These are phyloP conservation scores for Globisporangium polare DNA, from an alignment of 352 stramenopile genomes.

Conservation along the genomic window DNA sequence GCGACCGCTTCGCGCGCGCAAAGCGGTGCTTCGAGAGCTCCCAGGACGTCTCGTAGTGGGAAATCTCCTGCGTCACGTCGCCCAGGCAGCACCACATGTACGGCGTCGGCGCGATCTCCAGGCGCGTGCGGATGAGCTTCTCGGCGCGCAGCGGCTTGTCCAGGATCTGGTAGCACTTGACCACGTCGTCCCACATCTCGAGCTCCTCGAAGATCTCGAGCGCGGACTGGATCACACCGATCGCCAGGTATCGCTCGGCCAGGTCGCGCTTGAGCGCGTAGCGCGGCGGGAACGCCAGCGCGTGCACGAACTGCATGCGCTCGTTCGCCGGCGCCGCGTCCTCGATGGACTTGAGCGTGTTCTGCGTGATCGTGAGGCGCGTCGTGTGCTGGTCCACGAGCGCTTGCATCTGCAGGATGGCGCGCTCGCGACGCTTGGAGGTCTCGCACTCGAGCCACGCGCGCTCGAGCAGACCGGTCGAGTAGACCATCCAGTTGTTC, in stretches of 20 bases:
- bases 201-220: slow-evolving; percentile 93
- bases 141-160: slow-evolving; percentile 90
- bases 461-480: slow-evolving; percentile 89
- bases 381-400: slow-evolving; percentile 95
- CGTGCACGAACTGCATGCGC: slow-evolving; percentile 89
- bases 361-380: slow-evolving; percentile 90
- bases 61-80: slow-evolving; percentile 88
- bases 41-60: slow-evolving; percentile 91
- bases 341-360: slow-evolving; percentile 76
- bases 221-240: slow-evolving; percentile 86
- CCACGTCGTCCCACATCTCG: slow-evolving; percentile 95
- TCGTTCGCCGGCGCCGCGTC: slow-evolving; percentile 90
- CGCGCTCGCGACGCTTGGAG: slow-evolving; percentile 89
- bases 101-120: slow-evolving; percentile 84
- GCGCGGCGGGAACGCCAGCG: slow-evolving; percentile 91
- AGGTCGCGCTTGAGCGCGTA: slow-evolving; percentile 94
- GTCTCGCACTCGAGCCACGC: slow-evolving; percentile 94
- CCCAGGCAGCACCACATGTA: slow-evolving; percentile 94
- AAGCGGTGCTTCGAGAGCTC: slow-evolving; percentile 89
- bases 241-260: slow-evolving; percentile 89
- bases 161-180: slow-evolving; percentile 93
- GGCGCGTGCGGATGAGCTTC: slow-evolving; percentile 83
- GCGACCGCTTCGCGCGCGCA: slow-evolving; percentile 88
- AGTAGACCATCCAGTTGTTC: slow-evolving; percentile 97
- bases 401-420: slow-evolving; percentile 95